phyloP scores from a whole-genome alignment of 257 asterid species.

The Solanum chiquidenum region DNA sequence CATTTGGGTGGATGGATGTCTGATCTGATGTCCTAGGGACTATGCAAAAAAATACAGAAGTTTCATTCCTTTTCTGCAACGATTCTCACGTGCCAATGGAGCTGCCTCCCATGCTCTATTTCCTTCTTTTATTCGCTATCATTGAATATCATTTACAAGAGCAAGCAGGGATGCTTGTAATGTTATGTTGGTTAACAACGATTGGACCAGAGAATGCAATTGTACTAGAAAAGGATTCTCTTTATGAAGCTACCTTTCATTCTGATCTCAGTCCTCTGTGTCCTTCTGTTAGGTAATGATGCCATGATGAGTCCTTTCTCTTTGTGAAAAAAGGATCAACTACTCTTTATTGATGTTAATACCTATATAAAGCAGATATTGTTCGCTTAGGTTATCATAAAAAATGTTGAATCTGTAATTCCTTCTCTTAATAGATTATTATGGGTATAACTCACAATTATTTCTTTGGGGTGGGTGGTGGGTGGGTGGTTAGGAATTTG shows the following conservation, averaged over 20 bases:
- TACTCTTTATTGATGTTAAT: not conserved
- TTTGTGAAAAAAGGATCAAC: not conserved
- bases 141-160: not conserved
- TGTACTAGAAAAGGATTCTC: not conserved
- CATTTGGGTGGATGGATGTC: not conserved
- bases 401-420: not conserved
- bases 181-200: not conserved
- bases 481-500: not conserved
- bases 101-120: not conserved
- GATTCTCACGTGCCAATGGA: not conserved
- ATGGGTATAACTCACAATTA: not conserved
- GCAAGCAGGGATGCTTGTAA: not conserved
- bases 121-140: not conserved
- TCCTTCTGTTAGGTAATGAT: not conserved
- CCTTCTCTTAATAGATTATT: not conserved
- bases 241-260: not conserved
- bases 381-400: not conserved
- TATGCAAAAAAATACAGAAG: not conserved
- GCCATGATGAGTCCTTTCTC: not conserved
- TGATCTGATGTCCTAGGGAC: not conserved
- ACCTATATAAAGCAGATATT: not conserved
- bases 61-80: not conserved
- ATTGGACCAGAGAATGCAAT: not conserved
- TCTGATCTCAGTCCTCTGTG: not conserved
- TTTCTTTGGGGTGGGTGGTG: not conserved